phyloP scores from a whole-genome alignment of 2,329 filamentous ascomycete species.

The Aureobasidium leucospermi region DNA sequence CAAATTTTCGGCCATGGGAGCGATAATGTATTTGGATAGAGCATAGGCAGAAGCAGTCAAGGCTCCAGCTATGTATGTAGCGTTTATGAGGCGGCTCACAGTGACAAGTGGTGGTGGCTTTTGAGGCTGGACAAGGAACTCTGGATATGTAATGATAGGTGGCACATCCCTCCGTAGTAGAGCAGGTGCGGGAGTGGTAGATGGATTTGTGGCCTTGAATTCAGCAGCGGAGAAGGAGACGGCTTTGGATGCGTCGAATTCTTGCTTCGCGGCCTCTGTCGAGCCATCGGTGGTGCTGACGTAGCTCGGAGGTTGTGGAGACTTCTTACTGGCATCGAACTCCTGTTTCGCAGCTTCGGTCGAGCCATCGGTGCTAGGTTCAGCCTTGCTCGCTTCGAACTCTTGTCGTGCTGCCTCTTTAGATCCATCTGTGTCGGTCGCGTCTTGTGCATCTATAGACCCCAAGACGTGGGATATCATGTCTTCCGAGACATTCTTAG shows the following conservation, averaged over 20 bases:
- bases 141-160: slow-evolving; percentile 60
- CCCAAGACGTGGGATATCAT: slow-evolving; percentile 62
- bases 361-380: neutral
- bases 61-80: slow-evolving; percentile 50
- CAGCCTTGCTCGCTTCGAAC: neutral
- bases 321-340: slow-evolving; percentile 4
- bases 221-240: slow-evolving; percentile 58
- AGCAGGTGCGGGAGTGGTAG: neutral
- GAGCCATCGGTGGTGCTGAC: slow-evolving; percentile 9
- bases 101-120: slow-evolving; percentile 55
- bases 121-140: slow-evolving; percentile 53
- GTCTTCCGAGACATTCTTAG: slow-evolving; percentile 62
- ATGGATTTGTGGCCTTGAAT: slow-evolving; percentile 59
- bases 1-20: slow-evolving; percentile 51
- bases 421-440: neutral
- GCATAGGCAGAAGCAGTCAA: slow-evolving; percentile 58
- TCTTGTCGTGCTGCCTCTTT: neutral
- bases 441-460: neutral
- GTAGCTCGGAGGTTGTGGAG: neutral
- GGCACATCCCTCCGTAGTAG: slow-evolving; percentile 38
- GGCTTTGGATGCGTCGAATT: slow-evolving; percentile 9
- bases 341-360: slow-evolving; percentile 2
- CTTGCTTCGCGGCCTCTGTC: neutral
- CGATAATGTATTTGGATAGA: slow-evolving; percentile 60
- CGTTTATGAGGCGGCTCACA: slow-evolving; percentile 47